Base-by-base conservation (phyloP, 2,329 filamentous ascomycete genomes). In the Pestalotiopsis sp. region DNA sequence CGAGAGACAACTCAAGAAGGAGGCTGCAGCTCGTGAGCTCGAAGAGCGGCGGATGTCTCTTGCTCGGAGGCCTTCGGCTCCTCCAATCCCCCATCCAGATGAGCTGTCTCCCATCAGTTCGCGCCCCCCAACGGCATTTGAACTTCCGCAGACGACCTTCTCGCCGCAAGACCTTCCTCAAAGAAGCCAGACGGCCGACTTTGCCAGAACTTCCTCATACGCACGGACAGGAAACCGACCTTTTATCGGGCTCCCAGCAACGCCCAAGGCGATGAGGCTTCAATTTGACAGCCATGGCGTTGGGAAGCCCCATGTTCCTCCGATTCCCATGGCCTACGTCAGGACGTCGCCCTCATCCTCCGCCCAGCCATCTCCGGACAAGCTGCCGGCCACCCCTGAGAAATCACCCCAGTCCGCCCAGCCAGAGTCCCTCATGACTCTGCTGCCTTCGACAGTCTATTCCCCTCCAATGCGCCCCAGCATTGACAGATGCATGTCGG, bases 191-290 rank as follows among this genome's bases (percentile, higher is more conserved):
- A 93, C 91, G 7, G 90, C 88, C 1, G 90, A 92, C 70, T 88
- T 90, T 2, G 85, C 83, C 2, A 80, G 81, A 70, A 85, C 82
- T 77, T 86, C 87, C 78, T 86, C 87, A 78, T 86, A 85, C 70
- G 83, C 83, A 14, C 80, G 79, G 65, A 81, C 77, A 69, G 79
- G 79, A 17, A 81, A 76, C 2, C 85, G 85, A 1, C 83, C 87
- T 1, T 86, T 88, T 5, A 87, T 95, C 65, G 95, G 94, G 0
- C 86, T 97, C n/a, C 94, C 95, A 14, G 93, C 94, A 2, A 98
- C 95, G 0, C 95, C 95, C 38, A 91, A 93, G 81, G 94, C 94
- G 1, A 97, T 98, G 94, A 89, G 92, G 23, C 90, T 97, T 1
- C 90, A 93, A 58, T 90, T 95, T 73, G 87, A 89, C 72, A 80